These are phyloP conservation scores for Ceratonia siliqua DNA, from an alignment of 306 rosid genomes.

Conservation along the genomic window DNA sequence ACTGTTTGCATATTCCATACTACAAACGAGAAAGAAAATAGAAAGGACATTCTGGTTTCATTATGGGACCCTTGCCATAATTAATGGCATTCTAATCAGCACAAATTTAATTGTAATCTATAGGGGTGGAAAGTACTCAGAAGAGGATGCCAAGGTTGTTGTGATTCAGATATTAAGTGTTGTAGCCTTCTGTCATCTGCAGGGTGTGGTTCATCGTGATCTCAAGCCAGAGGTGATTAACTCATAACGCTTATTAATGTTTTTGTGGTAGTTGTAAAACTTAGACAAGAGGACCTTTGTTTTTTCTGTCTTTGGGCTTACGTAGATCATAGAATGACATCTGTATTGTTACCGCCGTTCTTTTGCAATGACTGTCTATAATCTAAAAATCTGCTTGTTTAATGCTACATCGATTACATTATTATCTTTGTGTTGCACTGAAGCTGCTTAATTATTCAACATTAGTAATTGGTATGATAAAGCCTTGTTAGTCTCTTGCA, in stretches of 20 bases:
- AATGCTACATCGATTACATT: background rate
- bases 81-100: constrained; percentile 19
- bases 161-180: constrained; percentile 61
- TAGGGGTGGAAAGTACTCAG: constrained; percentile 82
- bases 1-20: constrained; percentile 14
- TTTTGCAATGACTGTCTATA: background rate
- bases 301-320: constrained; percentile 1
- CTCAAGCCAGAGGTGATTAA: constrained; percentile 81
- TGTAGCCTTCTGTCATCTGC: constrained; percentile 66
- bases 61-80: constrained; percentile 18
- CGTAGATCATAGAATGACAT: background rate
- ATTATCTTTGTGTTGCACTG: background rate
- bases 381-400: background rate
- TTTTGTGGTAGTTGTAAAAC: background rate
- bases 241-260: constrained; percentile 22
- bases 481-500: constrained; percentile 3
- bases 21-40: constrained; percentile 17
- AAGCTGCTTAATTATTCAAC: background rate
- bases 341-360: background rate
- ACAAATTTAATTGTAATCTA: constrained; percentile 24
- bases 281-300: background rate
- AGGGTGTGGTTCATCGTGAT: constrained; percentile 63
- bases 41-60: constrained; percentile 12
- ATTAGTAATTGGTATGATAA: background rate
- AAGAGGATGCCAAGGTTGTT: constrained; percentile 62